Evolutionary conservation across 1,284 basidiomycete genomes (phyloP).

Genomic region (Earliella scabrosa): DNA sequence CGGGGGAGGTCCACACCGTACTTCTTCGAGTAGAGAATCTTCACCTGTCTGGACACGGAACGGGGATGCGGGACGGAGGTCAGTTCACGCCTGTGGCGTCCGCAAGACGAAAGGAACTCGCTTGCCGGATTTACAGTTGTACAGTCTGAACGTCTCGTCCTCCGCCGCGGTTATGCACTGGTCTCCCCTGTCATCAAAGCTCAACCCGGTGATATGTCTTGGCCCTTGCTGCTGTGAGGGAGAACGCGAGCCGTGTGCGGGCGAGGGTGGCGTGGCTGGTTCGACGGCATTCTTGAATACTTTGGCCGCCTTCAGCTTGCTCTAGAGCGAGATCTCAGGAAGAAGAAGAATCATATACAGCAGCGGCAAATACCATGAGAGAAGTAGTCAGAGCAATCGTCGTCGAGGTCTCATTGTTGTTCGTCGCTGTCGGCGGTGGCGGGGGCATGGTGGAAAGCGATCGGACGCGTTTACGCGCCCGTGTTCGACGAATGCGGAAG

Average conservation of each 20-base stretch:
- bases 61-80: slow-evolving; percentile 17
- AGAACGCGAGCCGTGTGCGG: slow-evolving; percentile 41
- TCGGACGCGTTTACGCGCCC: slow-evolving; percentile 16
- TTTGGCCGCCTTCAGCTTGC: slow-evolving; percentile 85
- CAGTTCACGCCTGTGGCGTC: slow-evolving; percentile 33
- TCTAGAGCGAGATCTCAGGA: slow-evolving; percentile 41
- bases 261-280: slow-evolving; percentile 51
- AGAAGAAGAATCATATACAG: not conserved
- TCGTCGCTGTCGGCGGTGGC: slow-evolving; percentile 26
- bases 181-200: slow-evolving; percentile 92
- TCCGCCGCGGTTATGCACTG: slow-evolving; percentile 87
- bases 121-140: slow-evolving; percentile 91
- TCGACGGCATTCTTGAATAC: slow-evolving; percentile 86
- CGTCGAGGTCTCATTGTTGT: slow-evolving; percentile 21
- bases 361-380: slow-evolving; percentile 35
- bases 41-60: slow-evolving; percentile 56
- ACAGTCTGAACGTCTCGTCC: slow-evolving; percentile 92
- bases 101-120: slow-evolving; percentile 55
- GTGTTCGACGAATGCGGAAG: slow-evolving; percentile 26
- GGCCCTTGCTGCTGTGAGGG: slow-evolving; percentile 48
- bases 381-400: slow-evolving; percentile 31
- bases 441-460: slow-evolving; percentile 21
- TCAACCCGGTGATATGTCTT: slow-evolving; percentile 84
- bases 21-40: slow-evolving; percentile 91
- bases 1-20: slow-evolving; percentile 95